Evolutionary conservation across 2,329 filamentous ascomycete species (phyloP), one percentile per base, ranked within the genome.

Genomic region (Pseudogymnoascus sp.): DNA sequence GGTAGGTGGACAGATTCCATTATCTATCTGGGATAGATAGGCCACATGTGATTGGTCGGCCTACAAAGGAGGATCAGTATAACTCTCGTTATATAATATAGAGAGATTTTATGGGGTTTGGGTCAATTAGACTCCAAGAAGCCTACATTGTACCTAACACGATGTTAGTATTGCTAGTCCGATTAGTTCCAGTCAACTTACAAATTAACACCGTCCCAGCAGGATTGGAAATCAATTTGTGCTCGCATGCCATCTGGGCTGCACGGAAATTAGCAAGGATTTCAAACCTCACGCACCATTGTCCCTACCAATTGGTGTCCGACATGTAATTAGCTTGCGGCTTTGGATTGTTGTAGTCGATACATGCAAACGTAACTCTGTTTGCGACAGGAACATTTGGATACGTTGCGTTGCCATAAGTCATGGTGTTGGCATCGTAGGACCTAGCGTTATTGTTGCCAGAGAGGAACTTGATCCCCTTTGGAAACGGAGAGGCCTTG

Each of bases 141-240:
- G 21, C 21, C 21, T 21, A 21, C 21, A 21, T 21, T 21, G 21
- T 21, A 21, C 21, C 21, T 21, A 21, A 21, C 21, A 21, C 21
- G 21, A 21, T 21, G 21, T 21, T 21, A 21, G 21, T 21, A 21
- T 21, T 21, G 21, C 21, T 21, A 21, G 21, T 21, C 21, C 21
- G 21, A 21, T 21, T 21, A 21, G 21, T 21, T 21, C 21, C 21
- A 21, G 21, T 21, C 21, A 21, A 21, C 74, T 68, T 84, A 81
- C 15, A 78, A 68, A 64, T 83, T 78, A 64, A 79, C 74, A 29
- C 84, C 84, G 65, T 85, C 82, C 80, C 84, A 85, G 74, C 84
- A 87, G 7, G 81, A 84, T 4, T 83, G 84, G 73, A 87, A 86
- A 70, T 82, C 81, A 31, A 87, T 73, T 70, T 87, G 83, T 36